A percentile compares a stretch with the other conserved stretches of the same genome.
phyloP scores from a whole-genome alignment of 169 alveolate species.

The Plasmodium blacklocki region DNA sequence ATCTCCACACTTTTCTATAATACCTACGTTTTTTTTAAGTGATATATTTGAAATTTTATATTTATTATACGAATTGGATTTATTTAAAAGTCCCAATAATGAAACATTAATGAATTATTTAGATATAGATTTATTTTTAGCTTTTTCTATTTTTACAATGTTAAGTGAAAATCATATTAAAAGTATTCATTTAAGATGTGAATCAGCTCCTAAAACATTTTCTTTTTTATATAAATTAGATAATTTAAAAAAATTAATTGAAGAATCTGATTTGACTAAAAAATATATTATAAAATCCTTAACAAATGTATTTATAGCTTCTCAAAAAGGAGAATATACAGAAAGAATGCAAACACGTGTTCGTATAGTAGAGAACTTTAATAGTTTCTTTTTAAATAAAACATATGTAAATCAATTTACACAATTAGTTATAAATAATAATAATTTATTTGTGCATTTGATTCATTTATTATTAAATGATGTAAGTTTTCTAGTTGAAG shows the following conservation, averaged over 20 bases:
- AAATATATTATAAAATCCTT: slow-evolving; percentile 85
- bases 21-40: slow-evolving; percentile 85
- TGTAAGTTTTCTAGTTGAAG: slow-evolving; percentile 89
- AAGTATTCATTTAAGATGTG: slow-evolving; percentile 90
- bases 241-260: slow-evolving; percentile 54
- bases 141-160: slow-evolving; percentile 88
- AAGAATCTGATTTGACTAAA: slow-evolving; percentile 76
- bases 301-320: slow-evolving; percentile 83
- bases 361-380: slow-evolving; percentile 84
- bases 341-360: slow-evolving; percentile 86
- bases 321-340: slow-evolving; percentile 87
- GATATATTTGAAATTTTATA: slow-evolving; percentile 81
- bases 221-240: slow-evolving; percentile 79
- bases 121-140: slow-evolving; percentile 88
- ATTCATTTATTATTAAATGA: slow-evolving; percentile 90
- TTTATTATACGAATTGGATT: slow-evolving; percentile 75
- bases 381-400: slow-evolving; percentile 78
- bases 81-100: slow-evolving; percentile 76
- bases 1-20: slow-evolving; percentile 86
- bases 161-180: slow-evolving; percentile 83
- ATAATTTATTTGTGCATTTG: slow-evolving; percentile 89
- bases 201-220: slow-evolving; percentile 83
- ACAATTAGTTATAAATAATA: slow-evolving; percentile 78
- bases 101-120: slow-evolving; percentile 78
- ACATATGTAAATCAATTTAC: slow-evolving; percentile 83